phyloP scores from a whole-genome alignment of 768 basidiomycete genomes.

The Rhodocollybia butyracea region DNA sequence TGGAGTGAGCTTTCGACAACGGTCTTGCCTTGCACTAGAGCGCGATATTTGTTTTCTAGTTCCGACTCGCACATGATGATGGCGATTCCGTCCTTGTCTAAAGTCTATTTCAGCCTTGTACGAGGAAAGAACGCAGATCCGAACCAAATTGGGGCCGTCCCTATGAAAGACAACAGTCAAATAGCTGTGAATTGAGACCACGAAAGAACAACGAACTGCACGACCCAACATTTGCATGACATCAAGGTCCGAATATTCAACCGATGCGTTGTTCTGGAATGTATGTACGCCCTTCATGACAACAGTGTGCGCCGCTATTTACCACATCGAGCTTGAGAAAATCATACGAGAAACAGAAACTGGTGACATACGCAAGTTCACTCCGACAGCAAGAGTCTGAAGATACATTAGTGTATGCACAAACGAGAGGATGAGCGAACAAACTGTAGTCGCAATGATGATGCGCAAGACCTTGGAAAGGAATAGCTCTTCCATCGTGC shows the following conservation, averaged over 20 bases:
- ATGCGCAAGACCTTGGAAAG: slow-evolving; percentile 59
- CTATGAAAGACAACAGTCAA: slow-evolving; percentile 28
- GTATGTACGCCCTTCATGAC: slow-evolving; percentile 88
- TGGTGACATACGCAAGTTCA: slow-evolving; percentile 92
- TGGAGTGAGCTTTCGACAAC: slow-evolving; percentile 86
- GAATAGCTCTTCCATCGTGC: slow-evolving; percentile 71
- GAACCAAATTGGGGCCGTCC: slow-evolving; percentile 89
- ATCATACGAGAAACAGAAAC: slow-evolving; percentile 19
- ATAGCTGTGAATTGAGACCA: neutral
- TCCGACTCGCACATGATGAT: slow-evolving; percentile 79
- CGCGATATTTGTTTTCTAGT: slow-evolving; percentile 68
- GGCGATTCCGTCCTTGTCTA: slow-evolving; percentile 81
- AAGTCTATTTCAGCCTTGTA: slow-evolving; percentile 1
- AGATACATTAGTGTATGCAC: slow-evolving; percentile 12
- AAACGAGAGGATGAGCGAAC: slow-evolving; percentile 18
- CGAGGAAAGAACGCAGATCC: neutral
- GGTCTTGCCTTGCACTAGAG: slow-evolving; percentile 66
- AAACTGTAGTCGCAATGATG: slow-evolving; percentile 80
- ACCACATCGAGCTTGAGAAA: neutral
- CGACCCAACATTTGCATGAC: slow-evolving; percentile 96
- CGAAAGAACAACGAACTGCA: slow-evolving; percentile 50
- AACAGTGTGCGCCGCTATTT: slow-evolving; percentile 84
- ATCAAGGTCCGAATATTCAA: slow-evolving; percentile 90
- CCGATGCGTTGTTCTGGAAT: slow-evolving; percentile 64
- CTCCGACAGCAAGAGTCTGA: slow-evolving; percentile 92